Base-by-base conservation (phyloP, 2,329 filamentous ascomycete species). In the Sclerotinia spermophila region DNA sequence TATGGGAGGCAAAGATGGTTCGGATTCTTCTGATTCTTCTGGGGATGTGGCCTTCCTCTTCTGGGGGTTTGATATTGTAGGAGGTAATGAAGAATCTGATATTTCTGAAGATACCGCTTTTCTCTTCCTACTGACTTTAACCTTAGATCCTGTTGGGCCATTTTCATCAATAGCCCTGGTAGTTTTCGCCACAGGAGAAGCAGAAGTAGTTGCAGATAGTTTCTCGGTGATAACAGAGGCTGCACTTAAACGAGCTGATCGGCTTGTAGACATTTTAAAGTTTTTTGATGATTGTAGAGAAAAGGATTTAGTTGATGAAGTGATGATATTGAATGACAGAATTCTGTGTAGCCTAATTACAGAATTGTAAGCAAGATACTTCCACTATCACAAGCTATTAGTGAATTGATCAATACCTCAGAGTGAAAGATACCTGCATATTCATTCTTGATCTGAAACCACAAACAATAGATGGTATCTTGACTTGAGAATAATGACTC, bases 241-340 rank as follows among this genome's bases (percentile, higher is more conserved):
- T 58, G 72, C 72, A 69, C 75, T 77, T 27, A 79, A 65, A 40
- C 78, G 76, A 65, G 74, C 71, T 56, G 78, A 78, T 62, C 75
- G 71, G 72, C 77, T 76, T 30, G 75, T 71, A 70, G 75, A 75
- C 78, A 79, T 78, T 21, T 42, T 71, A 69, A 53, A 71, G 21
- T 40, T 33, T 58, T 45, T 72, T 71, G 35, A 40, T 67, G 33
- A 65, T 58, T 61, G 72, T 19, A 27, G 21, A 30, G 61, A 56
- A 38, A 45, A 67, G 42, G 24, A 8, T 58, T n/a, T 66, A 15
- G 30, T n/a, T 44, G 59, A 45, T 45, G 48, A 35, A 66, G 13
- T n/a, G 30, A n/a, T 55, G 35, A 30, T 5, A 56, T 30, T 58
- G 44, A 58, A 61, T 45, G 58, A 48, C 10, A 35, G 62, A n/a